These are phyloP conservation scores for Cutaneotrichosporon mucoides DNA, from an alignment of 1,284 basidiomycete species.

Conservation along the genomic window DNA sequence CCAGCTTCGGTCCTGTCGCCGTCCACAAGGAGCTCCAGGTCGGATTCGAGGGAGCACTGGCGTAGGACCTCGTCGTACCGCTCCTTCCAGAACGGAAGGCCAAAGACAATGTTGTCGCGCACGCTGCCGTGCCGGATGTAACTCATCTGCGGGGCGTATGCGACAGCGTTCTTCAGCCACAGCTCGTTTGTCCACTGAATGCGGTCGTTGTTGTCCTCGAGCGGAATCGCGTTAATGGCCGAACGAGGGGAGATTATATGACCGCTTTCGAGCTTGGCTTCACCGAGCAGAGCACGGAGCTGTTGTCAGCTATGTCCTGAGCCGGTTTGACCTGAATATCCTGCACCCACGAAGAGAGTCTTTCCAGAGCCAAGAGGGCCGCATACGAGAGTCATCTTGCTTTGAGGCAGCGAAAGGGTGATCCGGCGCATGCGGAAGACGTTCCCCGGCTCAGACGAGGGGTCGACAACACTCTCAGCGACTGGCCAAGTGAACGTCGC, in stretches of 20 bases:
- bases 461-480: constrained; percentile 3
- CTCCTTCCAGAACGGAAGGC: constrained; percentile 45
- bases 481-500: constrained; percentile 42
- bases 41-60: constrained; percentile 39
- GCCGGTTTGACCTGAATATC: too few relatives aligned
- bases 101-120: constrained; percentile 48
- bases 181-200: constrained; percentile 24
- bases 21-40: constrained; percentile 40
- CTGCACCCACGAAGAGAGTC: constrained; percentile 37
- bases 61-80: constrained; percentile 43
- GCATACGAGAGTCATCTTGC: constrained; percentile 41
- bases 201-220: constrained; percentile 16
- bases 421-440: constrained; percentile 32
- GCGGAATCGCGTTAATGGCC: constrained; percentile 25
- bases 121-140: constrained; percentile 48
- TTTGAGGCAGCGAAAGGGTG: constrained; percentile 31
- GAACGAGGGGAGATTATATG: constrained; percentile 30
- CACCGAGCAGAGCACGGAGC: constrained; percentile 44
- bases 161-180: constrained; percentile 40
- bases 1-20: constrained; percentile 68
- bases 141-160: constrained; percentile 45
- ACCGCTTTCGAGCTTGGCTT: constrained; percentile 30
- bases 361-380: constrained; percentile 48
- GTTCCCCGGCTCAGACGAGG: not conserved
- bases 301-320: constrained; percentile 12